These are phyloP conservation scores for Pyrenophora graminea DNA, from an alignment of 2,329 filamentous ascomycete genomes.

Conservation along the genomic window DNA sequence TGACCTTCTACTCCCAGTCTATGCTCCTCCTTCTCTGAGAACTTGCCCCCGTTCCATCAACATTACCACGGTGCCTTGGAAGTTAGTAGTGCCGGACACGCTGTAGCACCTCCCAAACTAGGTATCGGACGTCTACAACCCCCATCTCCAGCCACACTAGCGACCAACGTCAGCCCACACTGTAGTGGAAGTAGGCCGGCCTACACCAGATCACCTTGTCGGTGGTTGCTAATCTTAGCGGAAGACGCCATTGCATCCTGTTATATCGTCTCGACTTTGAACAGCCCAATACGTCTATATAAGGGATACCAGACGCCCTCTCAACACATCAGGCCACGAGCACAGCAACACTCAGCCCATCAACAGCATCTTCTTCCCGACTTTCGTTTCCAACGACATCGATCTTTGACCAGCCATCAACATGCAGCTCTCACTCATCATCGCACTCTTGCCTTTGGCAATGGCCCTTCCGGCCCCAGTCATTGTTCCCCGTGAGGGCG, in stretches of 20 bases:
- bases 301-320: conserved; percentile 25
- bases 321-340: conserved; percentile 30
- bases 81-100: conserved; percentile 28
- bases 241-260: conserved; percentile 34
- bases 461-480: conserved; percentile 47
- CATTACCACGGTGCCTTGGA: conserved; percentile 31
- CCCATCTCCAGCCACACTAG: conserved; percentile 32
- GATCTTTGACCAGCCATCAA: conserved; percentile 27
- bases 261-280: conserved; percentile 13
- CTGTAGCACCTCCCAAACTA: conserved; percentile 39
- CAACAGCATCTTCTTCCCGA: conserved; percentile 16
- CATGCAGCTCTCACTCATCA: conserved; percentile 47
- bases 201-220: conserved; percentile 20
- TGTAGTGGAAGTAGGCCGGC: conserved; percentile 21
- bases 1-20: conserved; percentile 22
- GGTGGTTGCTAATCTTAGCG: conserved; percentile 32
- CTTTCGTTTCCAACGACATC: conserved; percentile 20
- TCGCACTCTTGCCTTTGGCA: conserved; percentile 46
- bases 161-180: conserved; percentile 16
- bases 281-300: conserved; percentile 32
- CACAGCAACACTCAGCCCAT: conserved; percentile 30
- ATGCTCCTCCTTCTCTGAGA: conserved; percentile 24
- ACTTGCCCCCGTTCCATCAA: conserved; percentile 22
- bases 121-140: conserved; percentile 30
- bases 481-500: conserved; percentile 43